Evolutionary conservation across 2,329 filamentous ascomycete species (phyloP).

Genomic region (Amphichorda felina): DNA sequence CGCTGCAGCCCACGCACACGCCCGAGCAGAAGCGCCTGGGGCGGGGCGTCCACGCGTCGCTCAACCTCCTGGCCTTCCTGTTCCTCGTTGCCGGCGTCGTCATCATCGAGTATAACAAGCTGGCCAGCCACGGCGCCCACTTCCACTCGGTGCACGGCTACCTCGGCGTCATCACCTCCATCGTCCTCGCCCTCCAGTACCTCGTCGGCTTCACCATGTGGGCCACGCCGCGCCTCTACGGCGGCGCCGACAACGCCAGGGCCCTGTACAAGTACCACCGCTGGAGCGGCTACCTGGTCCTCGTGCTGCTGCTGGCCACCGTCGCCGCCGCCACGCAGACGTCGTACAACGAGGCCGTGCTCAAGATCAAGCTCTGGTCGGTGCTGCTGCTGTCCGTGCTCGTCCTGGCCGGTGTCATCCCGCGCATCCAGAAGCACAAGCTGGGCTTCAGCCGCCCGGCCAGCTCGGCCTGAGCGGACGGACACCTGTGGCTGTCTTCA

Average conservation of each 20-base stretch:
- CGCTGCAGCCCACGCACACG: constrained; percentile 80
- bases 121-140: constrained; percentile 51
- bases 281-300: constrained; percentile 59
- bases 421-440: constrained; percentile 74
- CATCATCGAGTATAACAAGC: constrained; percentile 78
- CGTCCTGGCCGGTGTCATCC: constrained; percentile 58
- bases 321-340: constrained; percentile 68
- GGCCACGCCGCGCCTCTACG: constrained; percentile 62
- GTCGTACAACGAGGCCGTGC: constrained; percentile 53
- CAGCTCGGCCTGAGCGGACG: not conserved
- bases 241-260: constrained; percentile 69
- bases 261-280: constrained; percentile 85
- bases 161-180: constrained; percentile 66
- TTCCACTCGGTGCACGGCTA: constrained; percentile 75
- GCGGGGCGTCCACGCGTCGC: constrained; percentile 50
- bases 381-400: constrained; percentile 55
- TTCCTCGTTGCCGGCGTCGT: constrained; percentile 52
- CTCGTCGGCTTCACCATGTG: constrained; percentile 75
- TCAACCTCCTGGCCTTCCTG: constrained; percentile 56
- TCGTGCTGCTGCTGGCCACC: constrained; percentile 61
- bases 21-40: constrained; percentile 57
- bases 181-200: constrained; percentile 60
- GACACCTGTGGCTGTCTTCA: no score
- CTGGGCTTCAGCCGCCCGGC: constrained; percentile 36
- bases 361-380: constrained; percentile 68